Evolutionary conservation across 2,329 filamentous ascomycete species (phyloP).

Genomic region (Microdochium paspali): DNA sequence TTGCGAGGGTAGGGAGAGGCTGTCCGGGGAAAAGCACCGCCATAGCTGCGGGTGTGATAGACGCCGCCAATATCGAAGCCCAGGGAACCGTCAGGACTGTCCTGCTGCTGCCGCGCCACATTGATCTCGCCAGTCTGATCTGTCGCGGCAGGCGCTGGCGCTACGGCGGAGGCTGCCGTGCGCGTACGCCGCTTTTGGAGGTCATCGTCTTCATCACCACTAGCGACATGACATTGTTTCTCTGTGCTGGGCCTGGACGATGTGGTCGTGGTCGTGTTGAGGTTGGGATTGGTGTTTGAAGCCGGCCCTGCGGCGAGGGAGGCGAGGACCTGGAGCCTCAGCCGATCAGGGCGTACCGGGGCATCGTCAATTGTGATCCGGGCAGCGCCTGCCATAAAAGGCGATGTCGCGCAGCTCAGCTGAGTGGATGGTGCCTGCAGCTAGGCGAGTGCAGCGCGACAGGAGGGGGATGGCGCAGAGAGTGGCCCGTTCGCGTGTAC

Average conservation of each 20-base stretch:
- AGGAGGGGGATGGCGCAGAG: not conserved
- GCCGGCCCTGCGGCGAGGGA: not conserved
- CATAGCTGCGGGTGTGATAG: slow-evolving; percentile 19
- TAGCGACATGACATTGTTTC: too few relatives aligned
- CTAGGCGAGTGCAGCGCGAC: not conserved
- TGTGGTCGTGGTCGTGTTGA: not conserved
- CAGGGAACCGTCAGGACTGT: slow-evolving; percentile 2
- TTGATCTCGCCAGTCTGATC: not conserved
- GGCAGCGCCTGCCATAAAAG: not conserved
- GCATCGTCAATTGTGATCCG: not conserved
- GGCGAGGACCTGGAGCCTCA: not conserved
- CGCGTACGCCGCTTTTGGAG: not conserved
- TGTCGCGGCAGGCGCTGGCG: not conserved
- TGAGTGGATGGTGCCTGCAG: not conserved
- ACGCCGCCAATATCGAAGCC: slow-evolving; percentile 16
- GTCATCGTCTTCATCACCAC: not conserved
- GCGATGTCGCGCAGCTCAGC: not conserved
- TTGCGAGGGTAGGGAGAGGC: not conserved
- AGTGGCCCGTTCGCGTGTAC: not conserved
- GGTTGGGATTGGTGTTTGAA: too few relatives aligned
- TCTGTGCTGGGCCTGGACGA: not conserved
- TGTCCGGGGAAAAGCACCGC: not conserved
- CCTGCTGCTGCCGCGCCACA: not conserved
- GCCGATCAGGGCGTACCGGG: not conserved
- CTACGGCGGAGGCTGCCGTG: not conserved